Percentiles rank a stretch among this genome's conserved stretches.
Evolutionary conservation across 345 rosid species (phyloP).

Genomic region (Noccaea caerulescens): DNA sequence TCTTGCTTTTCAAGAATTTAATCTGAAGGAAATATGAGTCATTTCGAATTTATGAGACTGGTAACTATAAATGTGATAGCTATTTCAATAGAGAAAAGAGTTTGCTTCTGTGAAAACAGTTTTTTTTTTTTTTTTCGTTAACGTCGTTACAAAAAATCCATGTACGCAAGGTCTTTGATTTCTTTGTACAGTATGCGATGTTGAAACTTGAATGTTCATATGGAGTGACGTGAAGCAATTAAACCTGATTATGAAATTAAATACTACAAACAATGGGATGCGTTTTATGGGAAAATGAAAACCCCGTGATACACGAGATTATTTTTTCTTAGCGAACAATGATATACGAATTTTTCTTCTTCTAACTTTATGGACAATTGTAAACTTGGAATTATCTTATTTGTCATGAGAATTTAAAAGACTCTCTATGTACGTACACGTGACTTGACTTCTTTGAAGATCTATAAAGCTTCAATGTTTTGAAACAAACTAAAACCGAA

Average conservation of each 20-base stretch:
- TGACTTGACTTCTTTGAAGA: conserved; percentile 30
- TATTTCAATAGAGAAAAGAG: not conserved
- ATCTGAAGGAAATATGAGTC: not conserved
- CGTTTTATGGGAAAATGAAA: not conserved
- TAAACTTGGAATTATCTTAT: conserved; percentile 17
- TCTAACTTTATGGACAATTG: not conserved
- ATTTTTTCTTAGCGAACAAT: too few relatives aligned
- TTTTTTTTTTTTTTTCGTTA: too few relatives aligned
- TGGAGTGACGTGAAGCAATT: too few relatives aligned
- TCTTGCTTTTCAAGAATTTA: not conserved
- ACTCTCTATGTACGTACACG: not conserved
- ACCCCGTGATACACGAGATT: not conserved
- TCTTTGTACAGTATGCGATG: too few relatives aligned
- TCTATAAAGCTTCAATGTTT: not conserved
- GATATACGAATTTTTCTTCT: too few relatives aligned
- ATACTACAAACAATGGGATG: too few relatives aligned
- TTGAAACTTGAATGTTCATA: too few relatives aligned
- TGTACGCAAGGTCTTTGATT: too few relatives aligned
- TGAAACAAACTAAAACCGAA: not conserved
- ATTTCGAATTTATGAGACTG: not conserved
- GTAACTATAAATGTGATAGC: not conserved
- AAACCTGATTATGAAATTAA: too few relatives aligned
- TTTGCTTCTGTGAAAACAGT: not conserved
- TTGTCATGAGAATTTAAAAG: not conserved
- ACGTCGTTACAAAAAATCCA: not conserved